Conservation (phyloP, 805 yeast genomes). For the Candida ovalis region DNA sequence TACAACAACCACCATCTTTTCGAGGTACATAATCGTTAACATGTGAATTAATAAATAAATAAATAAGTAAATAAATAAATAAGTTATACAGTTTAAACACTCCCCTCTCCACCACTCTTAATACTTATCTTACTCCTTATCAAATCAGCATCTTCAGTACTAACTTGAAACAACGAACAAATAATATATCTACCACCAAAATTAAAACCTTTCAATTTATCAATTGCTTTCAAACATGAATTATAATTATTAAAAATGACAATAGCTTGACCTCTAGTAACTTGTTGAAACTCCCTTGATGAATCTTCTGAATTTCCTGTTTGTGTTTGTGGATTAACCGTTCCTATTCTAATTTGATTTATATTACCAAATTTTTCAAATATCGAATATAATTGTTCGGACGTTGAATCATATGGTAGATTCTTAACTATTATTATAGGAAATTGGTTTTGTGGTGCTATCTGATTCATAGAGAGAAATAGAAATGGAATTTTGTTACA, state of each 20-base stretch:
- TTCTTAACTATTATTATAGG: slow-evolving; percentile 50
- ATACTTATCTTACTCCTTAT: background rate
- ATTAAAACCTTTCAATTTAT: slow-evolving; percentile 57
- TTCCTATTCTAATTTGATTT: slow-evolving; percentile 47
- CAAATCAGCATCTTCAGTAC: background rate
- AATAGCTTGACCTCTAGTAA: slow-evolving; percentile 49
- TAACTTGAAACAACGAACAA: slow-evolving; percentile 28
- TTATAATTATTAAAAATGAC: slow-evolving; percentile 47
- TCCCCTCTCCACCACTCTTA: no score
- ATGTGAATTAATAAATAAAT: no score
- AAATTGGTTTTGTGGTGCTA: slow-evolving; percentile 19
- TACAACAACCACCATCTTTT: no score
- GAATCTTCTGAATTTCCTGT: slow-evolving; percentile 8
- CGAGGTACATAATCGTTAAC: no score
- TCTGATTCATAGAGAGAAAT: background rate
- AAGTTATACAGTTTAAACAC: no score
- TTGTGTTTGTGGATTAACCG: slow-evolving; percentile 22
- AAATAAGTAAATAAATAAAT: no score
- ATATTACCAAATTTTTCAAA: slow-evolving; percentile 55
- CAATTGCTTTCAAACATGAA: slow-evolving; percentile 48
- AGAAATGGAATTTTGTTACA: background rate
- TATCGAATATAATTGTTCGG: slow-evolving; percentile 45
- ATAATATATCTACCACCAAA: slow-evolving; percentile 57
- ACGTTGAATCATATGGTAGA: slow-evolving; percentile 47
- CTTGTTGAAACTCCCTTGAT: slow-evolving; percentile 1